These are phyloP conservation scores for Ampelocalamus luodianensis DNA, from an alignment of 176 grass and related monocot species.

Conservation along the genomic window DNA sequence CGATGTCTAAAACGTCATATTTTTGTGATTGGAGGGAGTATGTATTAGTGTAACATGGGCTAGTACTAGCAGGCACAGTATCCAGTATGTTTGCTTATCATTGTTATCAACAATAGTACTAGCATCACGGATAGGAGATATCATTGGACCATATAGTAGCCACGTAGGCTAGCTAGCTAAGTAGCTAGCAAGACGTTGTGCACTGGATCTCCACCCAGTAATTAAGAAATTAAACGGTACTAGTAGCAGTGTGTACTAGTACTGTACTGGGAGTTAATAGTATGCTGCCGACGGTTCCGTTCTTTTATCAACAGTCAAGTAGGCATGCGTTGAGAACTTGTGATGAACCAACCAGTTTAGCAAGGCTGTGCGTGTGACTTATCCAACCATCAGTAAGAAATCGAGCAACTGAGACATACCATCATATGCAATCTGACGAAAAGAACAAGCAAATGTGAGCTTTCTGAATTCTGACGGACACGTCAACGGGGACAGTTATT, in stretches of 20 bases:
- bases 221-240: not conserved
- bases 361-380: too few relatives aligned
- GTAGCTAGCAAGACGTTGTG: constrained; percentile 4
- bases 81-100: not conserved
- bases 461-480: not conserved
- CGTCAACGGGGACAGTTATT: not conserved
- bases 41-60: not conserved
- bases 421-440: not conserved
- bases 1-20: too few relatives aligned
- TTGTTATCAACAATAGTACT: too few relatives aligned
- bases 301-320: constrained; percentile 11
- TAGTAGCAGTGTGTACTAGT: not conserved
- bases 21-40: too few relatives aligned
- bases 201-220: not conserved
- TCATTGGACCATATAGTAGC: not conserved
- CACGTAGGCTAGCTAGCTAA: not conserved
- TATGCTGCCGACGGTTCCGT: not conserved
- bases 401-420: not conserved
- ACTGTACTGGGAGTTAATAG: not conserved
- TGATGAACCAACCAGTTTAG: not conserved
- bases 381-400: too few relatives aligned
- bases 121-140: not conserved
- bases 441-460: not conserved
- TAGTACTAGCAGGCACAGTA: not conserved
- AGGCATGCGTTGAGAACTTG: not conserved